Percentiles rank a stretch among this genome's conserved stretches.
Conservation (phyloP, 768 basidiomycete genomes). For the Lactifluus piperatus region DNA sequence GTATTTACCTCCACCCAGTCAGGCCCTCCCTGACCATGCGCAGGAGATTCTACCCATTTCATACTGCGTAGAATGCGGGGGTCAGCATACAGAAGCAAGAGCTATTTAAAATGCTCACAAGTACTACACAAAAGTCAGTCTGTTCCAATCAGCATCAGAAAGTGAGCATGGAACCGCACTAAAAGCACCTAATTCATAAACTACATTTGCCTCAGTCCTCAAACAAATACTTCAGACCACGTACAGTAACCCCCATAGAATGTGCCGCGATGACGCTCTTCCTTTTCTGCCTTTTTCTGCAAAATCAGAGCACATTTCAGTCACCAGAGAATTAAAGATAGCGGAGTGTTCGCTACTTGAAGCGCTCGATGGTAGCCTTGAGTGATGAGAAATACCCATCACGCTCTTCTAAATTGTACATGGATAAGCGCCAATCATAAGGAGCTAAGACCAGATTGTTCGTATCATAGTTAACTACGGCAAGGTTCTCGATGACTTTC, state of each 20-base stretch:
- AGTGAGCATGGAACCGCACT: constrained; percentile 28
- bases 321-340: neutral
- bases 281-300: constrained; percentile 56
- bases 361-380: constrained; percentile 73
- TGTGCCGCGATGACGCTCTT: constrained; percentile 82
- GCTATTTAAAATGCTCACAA: constrained; percentile 50
- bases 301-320: neutral
- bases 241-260: constrained; percentile 77
- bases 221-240: constrained; percentile 21
- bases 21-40: constrained; percentile 72
- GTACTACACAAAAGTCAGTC: constrained; percentile 42
- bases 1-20: constrained; percentile 80
- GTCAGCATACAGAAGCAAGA: neutral
- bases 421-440: constrained; percentile 88
- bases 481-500: constrained; percentile 91
- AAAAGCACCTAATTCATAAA: constrained; percentile 33
- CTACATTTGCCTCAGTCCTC: neutral
- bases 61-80: constrained; percentile 39
- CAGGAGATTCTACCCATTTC: constrained; percentile 93
- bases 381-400: constrained; percentile 84
- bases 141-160: neutral
- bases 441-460: constrained; percentile 78
- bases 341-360: constrained; percentile 38
- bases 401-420: constrained; percentile 84
- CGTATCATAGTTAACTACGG: constrained; percentile 87